Conservation (phyloP, 257 asterid species). For the Phtheirospermum japonicum region DNA sequence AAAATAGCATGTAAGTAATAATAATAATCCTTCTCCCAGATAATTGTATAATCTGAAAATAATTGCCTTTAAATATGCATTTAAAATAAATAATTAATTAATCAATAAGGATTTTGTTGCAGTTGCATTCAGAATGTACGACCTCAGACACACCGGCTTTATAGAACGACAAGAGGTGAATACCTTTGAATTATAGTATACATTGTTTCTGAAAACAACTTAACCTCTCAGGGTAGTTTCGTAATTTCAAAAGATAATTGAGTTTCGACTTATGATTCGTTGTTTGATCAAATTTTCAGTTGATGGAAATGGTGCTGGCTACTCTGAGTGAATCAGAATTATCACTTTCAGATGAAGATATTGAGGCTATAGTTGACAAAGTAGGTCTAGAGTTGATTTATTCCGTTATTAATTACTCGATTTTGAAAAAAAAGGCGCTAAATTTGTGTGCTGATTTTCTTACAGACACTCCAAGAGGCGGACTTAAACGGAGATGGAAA, state of each 20-base stretch:
- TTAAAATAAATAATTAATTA: slow-evolving; percentile 14
- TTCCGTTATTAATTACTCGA: no score
- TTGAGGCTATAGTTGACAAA: no score
- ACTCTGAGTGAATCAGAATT: no score
- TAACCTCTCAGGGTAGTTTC: not conserved
- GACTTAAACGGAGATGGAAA: no score
- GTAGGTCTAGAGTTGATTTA: no score
- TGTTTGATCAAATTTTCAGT: no score
- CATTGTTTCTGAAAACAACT: not conserved
- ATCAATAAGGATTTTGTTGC: slow-evolving; percentile 28
- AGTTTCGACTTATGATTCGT: not conserved
- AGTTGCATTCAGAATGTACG: slow-evolving; percentile 68
- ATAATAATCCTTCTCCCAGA: not conserved
- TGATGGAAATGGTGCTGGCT: no score
- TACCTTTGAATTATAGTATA: slow-evolving; percentile 8
- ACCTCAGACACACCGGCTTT: slow-evolving; percentile 55
- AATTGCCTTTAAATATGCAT: not conserved
- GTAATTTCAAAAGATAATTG: not conserved
- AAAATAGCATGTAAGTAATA: slow-evolving; percentile 47
- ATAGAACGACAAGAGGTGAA: slow-evolving; percentile 68
- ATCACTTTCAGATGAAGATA: no score
- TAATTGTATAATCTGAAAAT: not conserved
- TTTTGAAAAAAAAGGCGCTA: no score
- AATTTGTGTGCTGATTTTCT: no score
- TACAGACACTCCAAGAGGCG: no score